Percentiles rank a stretch among this genome's conserved stretches.
Evolutionary conservation across 2,329 filamentous ascomycete genomes (phyloP).

Genomic region (Aspergillus ochraceus): DNA sequence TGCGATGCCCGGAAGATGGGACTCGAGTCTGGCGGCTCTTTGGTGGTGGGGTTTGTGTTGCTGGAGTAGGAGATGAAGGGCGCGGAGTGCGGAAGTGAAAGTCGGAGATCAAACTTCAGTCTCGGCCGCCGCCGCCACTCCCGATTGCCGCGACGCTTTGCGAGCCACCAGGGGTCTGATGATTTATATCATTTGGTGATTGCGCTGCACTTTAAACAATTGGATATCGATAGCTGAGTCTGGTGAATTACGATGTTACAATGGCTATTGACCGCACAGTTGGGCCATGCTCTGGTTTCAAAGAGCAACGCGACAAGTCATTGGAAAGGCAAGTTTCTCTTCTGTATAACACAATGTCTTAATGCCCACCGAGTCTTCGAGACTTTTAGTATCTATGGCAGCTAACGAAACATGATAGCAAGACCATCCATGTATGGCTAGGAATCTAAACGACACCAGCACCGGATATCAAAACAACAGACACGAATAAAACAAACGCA

Average conservation of each 20-base stretch:
- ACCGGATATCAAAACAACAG: conserved; percentile 25
- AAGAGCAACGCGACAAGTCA: not conserved
- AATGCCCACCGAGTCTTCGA: not conserved
- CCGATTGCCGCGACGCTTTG: not conserved
- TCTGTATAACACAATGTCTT: no score
- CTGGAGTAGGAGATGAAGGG: not conserved
- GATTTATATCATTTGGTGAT: not conserved
- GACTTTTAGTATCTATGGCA: not conserved
- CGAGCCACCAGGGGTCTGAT: not conserved
- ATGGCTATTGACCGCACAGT: no score
- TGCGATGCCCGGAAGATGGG: not conserved
- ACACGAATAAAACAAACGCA: conserved; percentile 8
- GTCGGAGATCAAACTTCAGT: not conserved
- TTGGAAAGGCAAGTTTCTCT: not conserved
- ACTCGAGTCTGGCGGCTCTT: not conserved
- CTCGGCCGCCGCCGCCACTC: not conserved
- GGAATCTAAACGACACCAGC: conserved; percentile 4
- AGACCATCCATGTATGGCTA: conserved; percentile 3
- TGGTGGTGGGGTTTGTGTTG: not conserved
- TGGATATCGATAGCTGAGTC: not conserved
- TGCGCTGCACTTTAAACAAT: not conserved
- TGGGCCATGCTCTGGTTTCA: no score
- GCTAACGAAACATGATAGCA: not conserved
- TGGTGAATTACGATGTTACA: no score
- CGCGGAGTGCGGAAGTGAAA: not conserved